A percentile compares a stretch with the other conserved stretches of the same genome.
Evolutionary conservation across 257 asterid genomes (phyloP).

Genomic region (Solanum bulbocastanum): DNA sequence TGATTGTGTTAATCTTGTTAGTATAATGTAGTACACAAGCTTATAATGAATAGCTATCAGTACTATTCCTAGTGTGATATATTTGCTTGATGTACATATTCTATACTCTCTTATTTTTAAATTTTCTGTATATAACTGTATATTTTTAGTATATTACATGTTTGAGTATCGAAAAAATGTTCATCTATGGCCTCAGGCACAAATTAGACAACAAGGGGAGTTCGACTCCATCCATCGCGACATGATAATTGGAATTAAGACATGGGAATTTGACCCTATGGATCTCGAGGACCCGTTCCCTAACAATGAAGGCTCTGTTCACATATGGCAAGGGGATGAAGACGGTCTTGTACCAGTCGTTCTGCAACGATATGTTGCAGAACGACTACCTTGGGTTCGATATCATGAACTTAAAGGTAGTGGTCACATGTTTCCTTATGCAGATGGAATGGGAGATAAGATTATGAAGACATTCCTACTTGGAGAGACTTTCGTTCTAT

Average conservation of each 20-base stretch:
- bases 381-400: background rate
- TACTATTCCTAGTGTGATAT: background rate
- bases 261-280: constrained; percentile 1
- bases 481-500: background rate
- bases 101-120: background rate
- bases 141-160: background rate
- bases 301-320: background rate
- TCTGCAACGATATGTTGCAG: background rate
- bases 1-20: background rate
- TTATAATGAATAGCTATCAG: background rate
- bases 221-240: background rate
- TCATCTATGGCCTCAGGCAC: background rate
- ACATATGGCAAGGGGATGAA: constrained; percentile 1
- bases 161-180: background rate
- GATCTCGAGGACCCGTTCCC: background rate
- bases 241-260: background rate
- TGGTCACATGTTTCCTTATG: background rate
- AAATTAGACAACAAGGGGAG: background rate
- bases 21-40: background rate
- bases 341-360: background rate
- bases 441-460: background rate
- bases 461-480: background rate
- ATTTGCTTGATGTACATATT: background rate
- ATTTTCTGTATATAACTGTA: background rate
- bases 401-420: background rate